Conservation (phyloP, 106 monocot genomes). For the Phalaenopsis equestris region DNA sequence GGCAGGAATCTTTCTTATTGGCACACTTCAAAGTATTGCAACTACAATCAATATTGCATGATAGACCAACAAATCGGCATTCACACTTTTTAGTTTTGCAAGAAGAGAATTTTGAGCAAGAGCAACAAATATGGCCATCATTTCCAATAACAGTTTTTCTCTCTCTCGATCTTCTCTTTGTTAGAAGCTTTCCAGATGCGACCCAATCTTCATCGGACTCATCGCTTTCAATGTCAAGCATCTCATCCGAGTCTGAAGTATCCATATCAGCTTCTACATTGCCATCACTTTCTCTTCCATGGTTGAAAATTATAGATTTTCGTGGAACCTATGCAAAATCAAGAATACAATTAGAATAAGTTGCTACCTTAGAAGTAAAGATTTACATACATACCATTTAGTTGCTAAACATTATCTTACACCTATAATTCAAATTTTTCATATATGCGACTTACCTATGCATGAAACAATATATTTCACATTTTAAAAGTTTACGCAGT, state of each 20-base stretch:
- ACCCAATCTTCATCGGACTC: conserved; percentile 44
- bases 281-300: conserved; percentile 1
- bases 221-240: conserved; percentile 15
- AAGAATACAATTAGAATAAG: background rate
- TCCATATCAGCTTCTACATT: conserved; percentile 68
- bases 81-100: conserved; percentile 95
- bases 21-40: conserved; percentile 58
- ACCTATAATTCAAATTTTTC: no score
- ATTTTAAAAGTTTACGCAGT: no score
- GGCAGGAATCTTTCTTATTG: conserved; percentile 42
- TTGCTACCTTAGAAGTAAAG: background rate
- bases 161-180: conserved; percentile 13
- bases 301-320: conserved; percentile 15
- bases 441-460: no score
- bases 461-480: no score
- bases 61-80: conserved; percentile 40
- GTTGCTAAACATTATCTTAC: no score
- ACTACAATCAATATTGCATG: conserved; percentile 50
- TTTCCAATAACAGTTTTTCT: conserved; percentile 1
- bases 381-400: no score
- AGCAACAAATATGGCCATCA: conserved; percentile 32
- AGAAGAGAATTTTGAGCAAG: conserved; percentile 55
- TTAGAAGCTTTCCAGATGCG: conserved; percentile 25
- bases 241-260: conserved; percentile 57
- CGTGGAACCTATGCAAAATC: conserved; percentile 21